Evolutionary conservation across 345 rosid species (phyloP).

Genomic region (Dovyalis caffra): DNA sequence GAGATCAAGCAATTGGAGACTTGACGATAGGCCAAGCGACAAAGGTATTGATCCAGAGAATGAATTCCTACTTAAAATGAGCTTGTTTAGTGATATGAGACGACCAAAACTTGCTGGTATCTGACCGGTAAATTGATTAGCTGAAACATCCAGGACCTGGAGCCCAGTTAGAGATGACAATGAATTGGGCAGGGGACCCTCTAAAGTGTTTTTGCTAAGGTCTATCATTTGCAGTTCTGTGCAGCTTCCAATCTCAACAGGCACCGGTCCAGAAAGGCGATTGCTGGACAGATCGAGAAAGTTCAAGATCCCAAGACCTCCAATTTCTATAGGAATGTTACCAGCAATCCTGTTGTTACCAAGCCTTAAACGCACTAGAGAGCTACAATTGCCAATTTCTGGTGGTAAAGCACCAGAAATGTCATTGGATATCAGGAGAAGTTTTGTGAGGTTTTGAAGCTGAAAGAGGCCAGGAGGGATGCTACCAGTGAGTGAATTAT

Average conservation of each 20-base stretch:
- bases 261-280: conserved; percentile 59
- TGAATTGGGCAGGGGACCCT: conserved; percentile 61
- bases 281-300: conserved; percentile 80
- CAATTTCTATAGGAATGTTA: conserved; percentile 63
- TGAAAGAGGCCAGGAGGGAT: conserved; percentile 76
- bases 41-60: conserved; percentile 74
- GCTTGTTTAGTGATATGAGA: conserved; percentile 64
- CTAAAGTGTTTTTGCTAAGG: conserved; percentile 67
- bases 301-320: conserved; percentile 56
- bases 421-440: conserved; percentile 68
- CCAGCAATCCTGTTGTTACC: conserved; percentile 73
- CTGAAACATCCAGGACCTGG: conserved; percentile 75
- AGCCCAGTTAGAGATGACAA: conserved; percentile 62
- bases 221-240: conserved; percentile 75
- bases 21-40: conserved; percentile 66
- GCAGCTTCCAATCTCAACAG: conserved; percentile 74
- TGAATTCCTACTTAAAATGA: conserved; percentile 56
- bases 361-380: conserved; percentile 71
- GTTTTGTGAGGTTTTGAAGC: conserved; percentile 72
- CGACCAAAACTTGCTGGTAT: conserved; percentile 75
- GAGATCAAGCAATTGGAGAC: conserved; percentile 88
- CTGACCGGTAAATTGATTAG: conserved; percentile 53
- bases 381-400: conserved; percentile 70
- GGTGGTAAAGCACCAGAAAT: conserved; percentile 67
- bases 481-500: conserved; percentile 70